A percentile compares a stretch with the other conserved stretches of the same genome.
Conservation (phyloP, 2,329 filamentous ascomycete species). For the Fusarium phyllophilum region DNA sequence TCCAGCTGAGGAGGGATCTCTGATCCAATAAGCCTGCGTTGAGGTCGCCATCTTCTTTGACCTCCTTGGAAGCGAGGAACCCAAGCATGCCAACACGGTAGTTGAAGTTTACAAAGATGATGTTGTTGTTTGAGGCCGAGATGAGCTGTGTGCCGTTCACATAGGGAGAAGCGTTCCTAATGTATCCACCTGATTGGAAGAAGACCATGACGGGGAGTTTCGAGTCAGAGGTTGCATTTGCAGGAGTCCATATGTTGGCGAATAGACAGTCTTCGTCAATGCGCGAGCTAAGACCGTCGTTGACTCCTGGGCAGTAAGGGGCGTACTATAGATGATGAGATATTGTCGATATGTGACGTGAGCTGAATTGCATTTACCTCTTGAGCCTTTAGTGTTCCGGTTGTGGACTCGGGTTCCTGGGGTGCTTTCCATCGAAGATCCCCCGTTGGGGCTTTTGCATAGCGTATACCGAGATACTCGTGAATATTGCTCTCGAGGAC, state of each 20-base stretch:
- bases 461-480: conserved; percentile 61
- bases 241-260: conserved; percentile 60
- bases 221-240: conserved; percentile 38
- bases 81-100: conserved; percentile 72
- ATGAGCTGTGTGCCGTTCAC: conserved; percentile 62
- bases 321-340: conserved; percentile 50
- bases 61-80: conserved; percentile 67
- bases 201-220: conserved; percentile 54
- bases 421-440: conserved; percentile 63
- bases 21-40: conserved; percentile 75
- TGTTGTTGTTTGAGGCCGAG: conserved; percentile 53
- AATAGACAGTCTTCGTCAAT: conserved; percentile 58
- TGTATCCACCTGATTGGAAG: conserved; percentile 61
- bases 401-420: conserved; percentile 51
- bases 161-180: conserved; percentile 59
- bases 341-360: not conserved
- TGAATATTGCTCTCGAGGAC: conserved; percentile 52
- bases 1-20: conserved; percentile 68
- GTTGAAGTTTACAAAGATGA: conserved; percentile 70
- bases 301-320: conserved; percentile 55
- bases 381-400: conserved; percentile 50
- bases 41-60: conserved; percentile 65
- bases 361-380: conserved; percentile 36
- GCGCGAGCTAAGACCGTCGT: conserved; percentile 39
- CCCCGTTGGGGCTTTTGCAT: conserved; percentile 61